phyloP scores from a whole-genome alignment of 2,329 filamentous ascomycete genomes.

The Nemania sp. region DNA sequence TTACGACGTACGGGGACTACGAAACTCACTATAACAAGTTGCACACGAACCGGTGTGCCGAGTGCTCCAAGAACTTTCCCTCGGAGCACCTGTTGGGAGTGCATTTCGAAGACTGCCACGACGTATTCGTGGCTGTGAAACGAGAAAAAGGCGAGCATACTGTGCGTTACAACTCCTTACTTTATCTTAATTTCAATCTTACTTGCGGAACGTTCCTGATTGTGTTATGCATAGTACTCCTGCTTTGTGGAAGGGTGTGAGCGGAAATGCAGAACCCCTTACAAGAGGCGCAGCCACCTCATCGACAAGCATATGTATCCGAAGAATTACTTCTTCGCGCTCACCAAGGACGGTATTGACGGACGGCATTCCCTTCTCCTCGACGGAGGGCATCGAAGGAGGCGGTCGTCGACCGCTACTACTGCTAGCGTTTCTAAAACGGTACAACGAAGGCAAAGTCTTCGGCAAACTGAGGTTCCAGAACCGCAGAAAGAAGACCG shows the following conservation, averaged over 20 bases:
- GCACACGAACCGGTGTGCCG: slow-evolving; percentile 82
- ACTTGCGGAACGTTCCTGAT: slow-evolving; percentile 13
- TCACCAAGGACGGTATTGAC: slow-evolving; percentile 90
- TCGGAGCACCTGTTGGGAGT: slow-evolving; percentile 77
- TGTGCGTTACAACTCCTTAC: slow-evolving; percentile 47
- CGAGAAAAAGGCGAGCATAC: slow-evolving; percentile 85
- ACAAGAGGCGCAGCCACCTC: slow-evolving; percentile 84
- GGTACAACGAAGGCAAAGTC: slow-evolving; percentile 36
- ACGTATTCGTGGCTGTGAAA: slow-evolving; percentile 72
- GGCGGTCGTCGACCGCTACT: slow-evolving; percentile 50
- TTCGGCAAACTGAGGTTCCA: slow-evolving; percentile 29
- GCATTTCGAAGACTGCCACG: slow-evolving; percentile 91
- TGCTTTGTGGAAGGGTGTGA: slow-evolving; percentile 93
- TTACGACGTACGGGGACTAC: slow-evolving; percentile 77
- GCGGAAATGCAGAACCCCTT: slow-evolving; percentile 77
- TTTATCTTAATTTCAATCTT: neutral
- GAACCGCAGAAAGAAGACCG: slow-evolving; percentile 20
- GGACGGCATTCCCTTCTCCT: slow-evolving; percentile 77
- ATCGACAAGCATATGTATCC: slow-evolving; percentile 96
- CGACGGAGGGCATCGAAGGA: slow-evolving; percentile 54
- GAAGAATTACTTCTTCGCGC: slow-evolving; percentile 81
- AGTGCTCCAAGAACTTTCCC: slow-evolving; percentile 87
- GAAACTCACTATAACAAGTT: slow-evolving; percentile 81
- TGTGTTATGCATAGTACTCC: slow-evolving; percentile 60
- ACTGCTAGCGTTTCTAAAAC: slow-evolving; percentile 33